Conservation (phyloP, 495 filamentous ascomycete genomes). For the Letharia columbiana region DNA sequence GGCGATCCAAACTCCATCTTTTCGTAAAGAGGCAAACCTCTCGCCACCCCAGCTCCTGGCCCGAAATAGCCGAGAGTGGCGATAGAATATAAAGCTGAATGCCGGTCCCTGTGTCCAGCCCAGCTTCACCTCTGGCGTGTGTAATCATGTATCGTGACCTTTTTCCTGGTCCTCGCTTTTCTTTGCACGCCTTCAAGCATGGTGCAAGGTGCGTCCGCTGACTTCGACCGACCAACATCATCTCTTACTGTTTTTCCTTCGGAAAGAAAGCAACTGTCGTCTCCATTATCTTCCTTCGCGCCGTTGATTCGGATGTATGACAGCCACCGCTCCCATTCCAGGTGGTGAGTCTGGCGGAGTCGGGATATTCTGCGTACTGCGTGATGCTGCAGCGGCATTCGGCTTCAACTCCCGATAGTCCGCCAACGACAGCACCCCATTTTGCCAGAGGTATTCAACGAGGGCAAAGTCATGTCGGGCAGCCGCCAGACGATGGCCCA, state of each 20-base stretch:
- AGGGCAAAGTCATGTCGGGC: slow-evolving; percentile 24
- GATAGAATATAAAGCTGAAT: not conserved
- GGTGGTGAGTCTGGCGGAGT: slow-evolving; percentile 15
- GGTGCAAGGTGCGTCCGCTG: not conserved
- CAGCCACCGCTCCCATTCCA: not conserved
- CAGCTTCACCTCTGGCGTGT: not conserved
- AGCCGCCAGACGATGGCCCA: slow-evolving; percentile 15
- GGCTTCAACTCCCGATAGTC: slow-evolving; percentile 20
- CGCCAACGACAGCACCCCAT: slow-evolving; percentile 8
- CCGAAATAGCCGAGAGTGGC: not conserved
- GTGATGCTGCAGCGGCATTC: slow-evolving; percentile 10
- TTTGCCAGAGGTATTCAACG: slow-evolving; percentile 21
- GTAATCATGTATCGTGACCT: not conserved
- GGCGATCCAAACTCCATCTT: not conserved
- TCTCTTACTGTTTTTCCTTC: not conserved
- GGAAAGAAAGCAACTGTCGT: not conserved
- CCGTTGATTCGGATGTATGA: not conserved
- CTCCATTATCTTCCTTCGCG: not conserved
- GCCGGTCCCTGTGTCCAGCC: not conserved
- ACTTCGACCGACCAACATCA: not conserved
- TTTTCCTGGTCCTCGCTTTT: not conserved
- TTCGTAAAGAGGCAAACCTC: not conserved
- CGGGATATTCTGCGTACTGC: not conserved
- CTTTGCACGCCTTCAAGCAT: not conserved
- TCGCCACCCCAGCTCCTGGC: not conserved